Percentiles rank a stretch among this genome's conserved stretches.
These are phyloP conservation scores for Pneumocystis sp. DNA, from an alignment of 1,139 yeast genomes.

Conservation along the genomic window DNA sequence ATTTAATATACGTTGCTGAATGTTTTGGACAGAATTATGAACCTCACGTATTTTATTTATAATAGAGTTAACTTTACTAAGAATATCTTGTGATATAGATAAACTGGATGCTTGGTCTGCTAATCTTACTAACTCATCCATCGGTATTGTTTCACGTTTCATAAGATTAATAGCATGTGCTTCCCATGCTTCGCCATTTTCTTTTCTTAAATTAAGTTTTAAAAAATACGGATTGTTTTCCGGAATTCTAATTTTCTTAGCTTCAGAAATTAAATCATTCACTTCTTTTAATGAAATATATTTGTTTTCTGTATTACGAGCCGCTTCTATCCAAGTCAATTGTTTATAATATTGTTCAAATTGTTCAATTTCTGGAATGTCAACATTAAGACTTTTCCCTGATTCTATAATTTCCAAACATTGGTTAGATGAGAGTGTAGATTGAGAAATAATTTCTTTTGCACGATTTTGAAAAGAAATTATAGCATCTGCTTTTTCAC, in stretches of 20 bases:
- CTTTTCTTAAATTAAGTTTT: constrained; percentile 7
- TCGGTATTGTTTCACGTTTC: constrained; percentile 8
- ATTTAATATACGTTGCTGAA: constrained; percentile 7
- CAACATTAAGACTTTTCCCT: constrained; percentile 48
- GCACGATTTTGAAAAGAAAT: constrained; percentile 40
- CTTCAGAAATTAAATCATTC: constrained; percentile 30
- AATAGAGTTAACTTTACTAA: constrained; percentile 12
- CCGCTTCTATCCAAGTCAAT: constrained; percentile 33
- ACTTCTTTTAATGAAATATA: constrained; percentile 24
- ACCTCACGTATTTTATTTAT: constrained; percentile 23
- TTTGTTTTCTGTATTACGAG: constrained; percentile 16
- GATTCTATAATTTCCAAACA: constrained; percentile 26
- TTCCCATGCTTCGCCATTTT: constrained; percentile 18
- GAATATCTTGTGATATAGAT: constrained; percentile 5
- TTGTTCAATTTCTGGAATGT: constrained; percentile 36
- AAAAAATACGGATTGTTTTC: constrained; percentile 18
- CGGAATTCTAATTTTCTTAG: constrained; percentile 24
- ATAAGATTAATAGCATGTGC: constrained; percentile 13
- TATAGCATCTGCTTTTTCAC: constrained; percentile 41
- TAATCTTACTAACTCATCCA: constrained; percentile 6
- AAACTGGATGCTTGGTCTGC: constrained; percentile 3
- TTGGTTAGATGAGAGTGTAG: constrained; percentile 17
- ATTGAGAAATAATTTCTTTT: constrained; percentile 22
- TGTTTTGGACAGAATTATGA: constrained; percentile 8
- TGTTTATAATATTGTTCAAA: constrained; percentile 37